These are phyloP conservation scores for Hypoxylon cercidicola DNA, from an alignment of 495 filamentous ascomycete genomes.

Conservation along the genomic window DNA sequence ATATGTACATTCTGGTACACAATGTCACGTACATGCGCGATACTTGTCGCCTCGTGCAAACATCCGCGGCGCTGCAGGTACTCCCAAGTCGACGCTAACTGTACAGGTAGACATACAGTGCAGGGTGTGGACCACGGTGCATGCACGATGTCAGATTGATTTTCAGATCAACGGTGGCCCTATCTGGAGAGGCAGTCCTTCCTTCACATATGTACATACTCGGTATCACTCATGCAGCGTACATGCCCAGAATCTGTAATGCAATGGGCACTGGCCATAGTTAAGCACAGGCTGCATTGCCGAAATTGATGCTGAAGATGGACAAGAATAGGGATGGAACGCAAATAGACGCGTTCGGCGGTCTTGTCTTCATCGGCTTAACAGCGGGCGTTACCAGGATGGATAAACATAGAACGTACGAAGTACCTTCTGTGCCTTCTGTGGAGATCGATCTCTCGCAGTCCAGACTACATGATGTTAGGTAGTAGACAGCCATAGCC, in stretches of 20 bases:
- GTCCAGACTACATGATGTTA: constrained; percentile 3
- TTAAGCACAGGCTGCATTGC: constrained; percentile 6
- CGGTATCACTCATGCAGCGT: constrained; percentile 22
- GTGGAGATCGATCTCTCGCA: constrained; percentile 27
- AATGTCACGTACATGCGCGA: constrained; percentile 33
- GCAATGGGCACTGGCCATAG: constrained; percentile 6
- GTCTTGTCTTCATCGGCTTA: constrained; percentile 13
- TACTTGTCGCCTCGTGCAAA: constrained; percentile 30
- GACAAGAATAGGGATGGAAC: constrained; percentile 12
- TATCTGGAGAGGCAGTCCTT: constrained; percentile 31
- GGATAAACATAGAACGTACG: constrained; percentile 25
- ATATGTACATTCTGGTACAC: constrained; percentile 34
- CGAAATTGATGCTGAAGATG: too few species aligned
- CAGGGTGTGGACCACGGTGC: constrained; percentile 44
- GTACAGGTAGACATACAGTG: constrained; percentile 38
- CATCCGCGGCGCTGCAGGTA: constrained; percentile 24
- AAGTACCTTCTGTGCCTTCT: constrained; percentile 21
- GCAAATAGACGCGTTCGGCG: constrained; percentile 10
- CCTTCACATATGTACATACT: constrained; percentile 18
- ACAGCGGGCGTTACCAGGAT: neutral
- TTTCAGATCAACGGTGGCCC: constrained; percentile 45
- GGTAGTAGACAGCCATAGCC: constrained; percentile 20
- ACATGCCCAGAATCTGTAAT: constrained; percentile 20
- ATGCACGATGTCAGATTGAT: constrained; percentile 53
- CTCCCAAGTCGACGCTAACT: constrained; percentile 25